Conservation (phyloP, 1,284 basidiomycete species). For the Cryptococcus neoformans region DNA sequence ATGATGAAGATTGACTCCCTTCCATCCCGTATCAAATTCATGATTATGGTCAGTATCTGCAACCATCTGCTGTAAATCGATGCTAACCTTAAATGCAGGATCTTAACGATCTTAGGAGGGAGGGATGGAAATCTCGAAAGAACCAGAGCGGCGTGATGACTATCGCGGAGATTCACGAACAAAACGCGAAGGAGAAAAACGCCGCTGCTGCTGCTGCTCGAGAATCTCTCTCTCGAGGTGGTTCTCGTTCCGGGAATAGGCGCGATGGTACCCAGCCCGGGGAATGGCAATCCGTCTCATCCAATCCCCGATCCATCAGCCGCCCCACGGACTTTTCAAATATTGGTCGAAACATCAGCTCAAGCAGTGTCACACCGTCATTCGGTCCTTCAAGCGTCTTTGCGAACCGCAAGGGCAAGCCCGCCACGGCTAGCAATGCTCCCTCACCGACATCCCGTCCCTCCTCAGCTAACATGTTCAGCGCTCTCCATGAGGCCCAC, state of each 20-base stretch:
- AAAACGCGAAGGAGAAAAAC: conserved; percentile 69
- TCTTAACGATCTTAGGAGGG: conserved; percentile 80
- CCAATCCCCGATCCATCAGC: conserved; percentile 57
- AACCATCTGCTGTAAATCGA: background rate
- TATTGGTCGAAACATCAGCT: conserved; percentile 72
- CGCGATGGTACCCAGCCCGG: conserved; percentile 59
- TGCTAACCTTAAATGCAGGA: conserved; percentile 56
- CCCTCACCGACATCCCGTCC: conserved; percentile 68
- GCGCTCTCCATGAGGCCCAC: conserved; percentile 59
- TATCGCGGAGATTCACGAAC: conserved; percentile 83
- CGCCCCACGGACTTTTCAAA: conserved; percentile 43
- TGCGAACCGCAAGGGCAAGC: conserved; percentile 64
- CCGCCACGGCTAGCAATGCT: conserved; percentile 48
- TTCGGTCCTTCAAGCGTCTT: conserved; percentile 86
- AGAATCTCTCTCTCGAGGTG: conserved; percentile 66
- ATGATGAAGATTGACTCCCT: conserved; percentile 71
- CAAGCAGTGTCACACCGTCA: conserved; percentile 67
- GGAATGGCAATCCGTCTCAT: conserved; percentile 78
- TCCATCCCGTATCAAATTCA: conserved; percentile 86
- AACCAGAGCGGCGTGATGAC: conserved; percentile 77
- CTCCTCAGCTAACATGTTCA: conserved; percentile 85
- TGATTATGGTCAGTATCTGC: conserved; percentile 71
- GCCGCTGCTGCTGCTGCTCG: conserved; percentile 54
- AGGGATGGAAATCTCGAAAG: conserved; percentile 75
- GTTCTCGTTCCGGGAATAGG: conserved; percentile 77